Conservation (phyloP, 2,329 filamentous ascomycete species). For the Aureobasidium sp. region DNA sequence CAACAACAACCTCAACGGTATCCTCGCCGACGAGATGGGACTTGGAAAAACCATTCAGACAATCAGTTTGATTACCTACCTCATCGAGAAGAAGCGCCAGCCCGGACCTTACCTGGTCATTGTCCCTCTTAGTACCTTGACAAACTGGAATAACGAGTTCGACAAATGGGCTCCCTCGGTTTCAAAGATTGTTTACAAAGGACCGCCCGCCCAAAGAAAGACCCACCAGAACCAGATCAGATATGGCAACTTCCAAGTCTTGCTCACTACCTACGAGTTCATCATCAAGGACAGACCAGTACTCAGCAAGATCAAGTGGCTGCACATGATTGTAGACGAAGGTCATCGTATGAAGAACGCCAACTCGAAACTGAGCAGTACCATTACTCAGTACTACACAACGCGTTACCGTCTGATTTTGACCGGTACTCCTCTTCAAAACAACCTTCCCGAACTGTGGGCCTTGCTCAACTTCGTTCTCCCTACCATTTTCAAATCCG, state of each 20-base stretch:
- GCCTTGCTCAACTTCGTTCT: slow-evolving; percentile 97
- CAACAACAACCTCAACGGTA: slow-evolving; percentile 99
- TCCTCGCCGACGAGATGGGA: slow-evolving; percentile 98
- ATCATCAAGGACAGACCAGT: slow-evolving; percentile 98
- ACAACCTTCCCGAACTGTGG: slow-evolving; percentile 94
- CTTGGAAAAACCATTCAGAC: slow-evolving; percentile 99
- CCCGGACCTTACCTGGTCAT: slow-evolving; percentile 92
- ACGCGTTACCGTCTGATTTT: slow-evolving; percentile 94
- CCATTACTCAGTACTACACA: slow-evolving; percentile 89
- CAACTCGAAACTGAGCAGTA: slow-evolving; percentile 90
- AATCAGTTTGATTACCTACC: slow-evolving; percentile 92
- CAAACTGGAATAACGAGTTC: slow-evolving; percentile 98
- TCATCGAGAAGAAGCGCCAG: slow-evolving; percentile 93
- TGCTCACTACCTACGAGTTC: slow-evolving; percentile 97
- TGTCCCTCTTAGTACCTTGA: slow-evolving; percentile 91
- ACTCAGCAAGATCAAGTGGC: slow-evolving; percentile 97
- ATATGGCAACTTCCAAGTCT: slow-evolving; percentile 89
- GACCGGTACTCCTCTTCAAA: slow-evolving; percentile 93
- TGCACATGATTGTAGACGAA: slow-evolving; percentile 99
- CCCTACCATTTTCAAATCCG: slow-evolving; percentile 98
- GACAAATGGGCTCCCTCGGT: slow-evolving; percentile 97
- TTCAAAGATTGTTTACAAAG: slow-evolving; percentile 88
- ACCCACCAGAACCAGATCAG: slow-evolving; percentile 89
- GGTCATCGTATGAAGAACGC: slow-evolving; percentile 99
- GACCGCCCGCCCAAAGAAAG: slow-evolving; percentile 80